Conservation (phyloP, 2,329 filamentous ascomycete species). For the Trichophyton simii region DNA sequence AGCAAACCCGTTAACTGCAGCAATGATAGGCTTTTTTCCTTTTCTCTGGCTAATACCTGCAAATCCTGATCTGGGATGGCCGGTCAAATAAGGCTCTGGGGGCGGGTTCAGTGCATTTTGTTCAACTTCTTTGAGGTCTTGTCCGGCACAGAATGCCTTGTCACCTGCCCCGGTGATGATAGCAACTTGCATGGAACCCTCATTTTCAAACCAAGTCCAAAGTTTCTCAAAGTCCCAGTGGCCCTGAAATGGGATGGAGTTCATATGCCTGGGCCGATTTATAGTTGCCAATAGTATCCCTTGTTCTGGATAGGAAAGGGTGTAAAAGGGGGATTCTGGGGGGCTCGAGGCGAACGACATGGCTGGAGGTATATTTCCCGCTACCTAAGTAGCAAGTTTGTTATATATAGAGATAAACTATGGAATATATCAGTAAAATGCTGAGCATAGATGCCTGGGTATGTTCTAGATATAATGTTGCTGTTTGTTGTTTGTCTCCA, state of each 20-base stretch:
- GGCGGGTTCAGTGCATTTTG: slow-evolving; percentile 16
- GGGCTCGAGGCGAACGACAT: slow-evolving; percentile 11
- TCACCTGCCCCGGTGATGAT: slow-evolving; percentile 34
- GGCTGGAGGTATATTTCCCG: background rate
- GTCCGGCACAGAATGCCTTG: slow-evolving; percentile 34
- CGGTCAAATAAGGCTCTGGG: slow-evolving; percentile 17
- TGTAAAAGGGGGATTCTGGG: slow-evolving; percentile 14
- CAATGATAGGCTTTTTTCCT: slow-evolving; percentile 61
- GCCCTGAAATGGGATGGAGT: slow-evolving; percentile 28
- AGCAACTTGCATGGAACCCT: slow-evolving; percentile 29
- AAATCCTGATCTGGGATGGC: slow-evolving; percentile 40
- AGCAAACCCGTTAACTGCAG: slow-evolving; percentile 65
- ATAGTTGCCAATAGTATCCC: slow-evolving; percentile 35
- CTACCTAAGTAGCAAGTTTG: background rate
- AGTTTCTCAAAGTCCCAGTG: slow-evolving; percentile 30
- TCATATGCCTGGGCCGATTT: slow-evolving; percentile 28
- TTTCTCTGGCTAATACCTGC: slow-evolving; percentile 43
- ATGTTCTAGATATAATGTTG: background rate
- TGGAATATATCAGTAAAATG: background rate
- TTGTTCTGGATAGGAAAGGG: slow-evolving; percentile 29
- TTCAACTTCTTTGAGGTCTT: slow-evolving; percentile 34
- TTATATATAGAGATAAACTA: background rate
- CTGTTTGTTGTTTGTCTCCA: background rate
- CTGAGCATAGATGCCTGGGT: background rate
- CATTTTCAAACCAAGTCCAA: slow-evolving; percentile 32